A percentile compares a stretch with the other conserved stretches of the same genome.
These are phyloP conservation scores for Crotalaria pallida DNA, from an alignment of 306 rosid genomes.

Conservation along the genomic window DNA sequence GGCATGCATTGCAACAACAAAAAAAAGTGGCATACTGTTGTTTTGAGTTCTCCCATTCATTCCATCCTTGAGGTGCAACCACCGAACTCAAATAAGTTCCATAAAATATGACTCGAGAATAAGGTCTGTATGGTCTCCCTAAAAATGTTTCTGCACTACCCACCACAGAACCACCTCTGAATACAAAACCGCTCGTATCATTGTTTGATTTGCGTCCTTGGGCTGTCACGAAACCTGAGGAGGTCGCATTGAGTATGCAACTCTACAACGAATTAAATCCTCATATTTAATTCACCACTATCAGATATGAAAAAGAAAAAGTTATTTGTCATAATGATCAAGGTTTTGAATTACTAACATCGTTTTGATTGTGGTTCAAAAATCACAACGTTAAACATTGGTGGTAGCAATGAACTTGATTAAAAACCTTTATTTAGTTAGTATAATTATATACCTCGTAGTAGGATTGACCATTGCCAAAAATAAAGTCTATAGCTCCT, in stretches of 20 bases:
- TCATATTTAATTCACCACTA: neutral
- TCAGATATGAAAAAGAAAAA: neutral
- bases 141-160: constrained; percentile 14
- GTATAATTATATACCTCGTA: constrained; percentile 8
- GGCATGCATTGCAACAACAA: too few relatives aligned
- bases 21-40: constrained; percentile 13
- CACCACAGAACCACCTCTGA: constrained; percentile 14
- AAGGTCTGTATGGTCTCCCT: constrained; percentile 43
- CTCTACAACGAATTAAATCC: constrained; percentile 1
- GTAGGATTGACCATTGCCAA: constrained; percentile 37
- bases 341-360: too few relatives aligned
- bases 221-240: constrained; percentile 33
- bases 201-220: constrained; percentile 4
- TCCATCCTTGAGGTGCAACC: constrained; percentile 35
- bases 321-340: too few relatives aligned
- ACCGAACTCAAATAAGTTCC: neutral
- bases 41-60: constrained; percentile 14
- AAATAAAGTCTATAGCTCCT: constrained; percentile 48
- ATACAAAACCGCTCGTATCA: constrained; percentile 39
- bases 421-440: too few relatives aligned
- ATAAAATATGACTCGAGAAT: constrained; percentile 41
- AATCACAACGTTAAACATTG: too few relatives aligned
- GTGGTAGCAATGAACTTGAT: too few relatives aligned
- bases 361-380: too few relatives aligned
- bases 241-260: constrained; percentile 9